Base-by-base conservation (phyloP, 2,329 filamentous ascomycete species). In the Xylariaceae sp. region DNA sequence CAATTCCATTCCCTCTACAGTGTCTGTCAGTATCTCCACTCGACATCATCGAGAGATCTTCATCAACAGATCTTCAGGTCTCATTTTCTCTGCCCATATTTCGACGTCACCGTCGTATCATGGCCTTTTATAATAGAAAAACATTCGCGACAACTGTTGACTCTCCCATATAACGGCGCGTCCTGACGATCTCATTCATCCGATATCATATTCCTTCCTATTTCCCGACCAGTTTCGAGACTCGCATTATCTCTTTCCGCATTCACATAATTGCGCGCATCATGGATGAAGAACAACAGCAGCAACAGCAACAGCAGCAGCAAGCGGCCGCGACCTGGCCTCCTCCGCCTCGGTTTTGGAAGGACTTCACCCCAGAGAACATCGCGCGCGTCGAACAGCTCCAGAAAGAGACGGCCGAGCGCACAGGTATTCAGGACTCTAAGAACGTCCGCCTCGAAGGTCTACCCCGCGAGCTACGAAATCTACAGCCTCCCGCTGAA, bases 321-420 rank as follows among this genome's bases (percentile, higher is more conserved):
- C 64, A 78, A 51, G 74, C 82, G 67, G 80, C 85, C 30, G 85
- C 88, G 23, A 85, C 87, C 47, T 96, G 92, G 72, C 93, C 94
- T 23, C 85, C 88, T 55, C 94, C 94, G 30, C 94, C 94, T 30
- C 87, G 88, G 0, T 96, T 97, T 76, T 97, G 90, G 86, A 87
- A 88, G 66, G 82, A 89, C 72, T 97, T 97, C 75, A 96, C 90
- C 0, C 73, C 85, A 2, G 84, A 88, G 34, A 95, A 93, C 70
- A 69, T 90, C 55, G 75, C 83, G 11, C 84, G 84, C 3, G 74
- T 82, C 57, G 73, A 76, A 4, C 72, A 75, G 18, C 66, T 83
- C 11, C 77, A 76, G 54, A 72, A 73, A 51, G 67, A 75, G 1
- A 72, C 77, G 59, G 71, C 74, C 35, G 72, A 73, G 9, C 67